Evolutionary conservation across 345 rosid species (phyloP), one percentile per base, ranked within the genome.

Genomic region (Laguncularia racemosa): DNA sequence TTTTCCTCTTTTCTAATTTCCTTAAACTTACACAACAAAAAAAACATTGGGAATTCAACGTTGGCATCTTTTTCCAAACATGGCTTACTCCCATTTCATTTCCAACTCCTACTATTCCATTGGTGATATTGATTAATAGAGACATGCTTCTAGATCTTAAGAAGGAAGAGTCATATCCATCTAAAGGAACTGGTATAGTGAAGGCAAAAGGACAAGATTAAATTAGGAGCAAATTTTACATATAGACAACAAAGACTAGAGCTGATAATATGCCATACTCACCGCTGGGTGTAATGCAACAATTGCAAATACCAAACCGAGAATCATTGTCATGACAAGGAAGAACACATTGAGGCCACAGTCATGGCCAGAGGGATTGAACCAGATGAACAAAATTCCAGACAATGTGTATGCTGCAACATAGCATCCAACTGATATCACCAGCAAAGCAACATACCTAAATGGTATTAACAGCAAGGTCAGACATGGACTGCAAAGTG

Each of bases 261-360:
- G 40, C 9, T 33, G 40, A 33, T 33, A 33, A 33, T 5, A 53
- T 23, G 15, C 16, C 55, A 53, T 58, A 16, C 79, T 74, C 67
- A 87, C 99, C 63, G 80, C 76, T 69, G 99, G 99, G 65, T 85
- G 95, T 74, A 93, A 63, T n/a, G 96, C 96, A 44, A 85, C 59
- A 16, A 87, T 56, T 28, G 77, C 96, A 28, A 82, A 82, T 59
- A 59, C 72, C 58, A 93, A 81, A 56, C 95, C 91, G 51, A 93
- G 85, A 70, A 87, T 64, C 96, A 93, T 85, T 10, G 92, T 80
- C 96, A 88, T 76, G 62, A 84, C 84, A 23, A 93, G 74, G 80
- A 93, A 93, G 88, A 89, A 93, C 68, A 90, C 72, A 59, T 93
- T 93, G 46, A 93, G 89, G 57, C 96, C 91, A 18, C 99, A 93